These are phyloP conservation scores for Sporothrix dimorphospora DNA, from an alignment of 2,329 filamentous ascomycete genomes.

Conservation along the genomic window DNA sequence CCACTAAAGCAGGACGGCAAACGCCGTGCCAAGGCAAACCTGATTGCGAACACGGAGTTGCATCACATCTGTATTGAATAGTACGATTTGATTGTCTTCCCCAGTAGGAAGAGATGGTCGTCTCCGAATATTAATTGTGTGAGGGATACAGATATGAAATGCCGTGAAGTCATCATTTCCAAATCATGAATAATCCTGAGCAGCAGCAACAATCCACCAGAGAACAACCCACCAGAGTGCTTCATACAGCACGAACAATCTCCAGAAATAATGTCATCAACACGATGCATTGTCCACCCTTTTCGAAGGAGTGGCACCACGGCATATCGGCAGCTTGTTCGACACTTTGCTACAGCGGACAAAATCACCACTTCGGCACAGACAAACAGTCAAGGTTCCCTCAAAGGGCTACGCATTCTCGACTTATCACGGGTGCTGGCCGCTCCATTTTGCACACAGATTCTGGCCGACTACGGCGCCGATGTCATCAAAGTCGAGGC, in stretches of 20 bases:
- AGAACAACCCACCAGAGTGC: too few relatives aligned
- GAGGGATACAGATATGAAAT: too few relatives aligned
- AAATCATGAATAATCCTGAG: too few relatives aligned
- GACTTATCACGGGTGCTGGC: slow-evolving; percentile 97
- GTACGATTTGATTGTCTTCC: too few relatives aligned
- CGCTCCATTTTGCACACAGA: slow-evolving; percentile 97
- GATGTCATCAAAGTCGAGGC: slow-evolving; percentile 98
- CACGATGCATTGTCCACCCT: not conserved
- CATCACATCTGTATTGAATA: too few relatives aligned
- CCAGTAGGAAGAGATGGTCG: too few relatives aligned
- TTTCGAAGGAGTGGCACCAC: not conserved
- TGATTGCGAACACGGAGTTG: too few relatives aligned
- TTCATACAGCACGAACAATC: not conserved
- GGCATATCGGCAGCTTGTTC: not conserved
- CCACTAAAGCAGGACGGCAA: not conserved
- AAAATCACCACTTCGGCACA: not conserved
- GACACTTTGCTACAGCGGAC: not conserved
- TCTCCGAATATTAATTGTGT: too few relatives aligned
- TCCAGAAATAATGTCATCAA: not conserved
- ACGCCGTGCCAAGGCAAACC: not conserved
- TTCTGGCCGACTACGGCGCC: slow-evolving; percentile 90
- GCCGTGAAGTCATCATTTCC: too few relatives aligned
- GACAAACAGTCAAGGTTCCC: slow-evolving; percentile 54
- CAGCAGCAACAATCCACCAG: too few relatives aligned
- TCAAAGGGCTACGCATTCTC: slow-evolving; percentile 84